Evolutionary conservation across 305 asterid species (phyloP).

Genomic region (Plantago coronopus): DNA sequence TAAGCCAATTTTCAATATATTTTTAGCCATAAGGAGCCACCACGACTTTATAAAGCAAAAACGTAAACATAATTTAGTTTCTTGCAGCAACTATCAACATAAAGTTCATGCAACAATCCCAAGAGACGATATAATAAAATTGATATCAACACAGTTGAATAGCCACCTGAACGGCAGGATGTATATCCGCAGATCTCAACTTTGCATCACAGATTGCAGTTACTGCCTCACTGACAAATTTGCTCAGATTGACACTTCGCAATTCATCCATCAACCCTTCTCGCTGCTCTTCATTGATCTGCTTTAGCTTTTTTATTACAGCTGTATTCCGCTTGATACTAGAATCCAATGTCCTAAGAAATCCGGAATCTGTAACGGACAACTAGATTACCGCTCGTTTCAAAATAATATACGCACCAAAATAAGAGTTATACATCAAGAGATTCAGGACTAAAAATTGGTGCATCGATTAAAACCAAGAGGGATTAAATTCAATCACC

Average conservation of each 20-base stretch:
- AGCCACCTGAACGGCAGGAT: conserved; percentile 91
- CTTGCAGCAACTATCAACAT: not conserved
- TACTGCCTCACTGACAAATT: conserved; percentile 98
- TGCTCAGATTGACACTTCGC: conserved; percentile 89
- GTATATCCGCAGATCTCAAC: conserved; percentile 88
- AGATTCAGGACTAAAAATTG: not conserved
- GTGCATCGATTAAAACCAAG: not conserved
- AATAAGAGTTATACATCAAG: not conserved
- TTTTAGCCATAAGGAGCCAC: conserved; percentile 12
- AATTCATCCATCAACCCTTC: conserved; percentile 94
- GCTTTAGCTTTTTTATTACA: conserved; percentile 92
- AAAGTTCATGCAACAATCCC: conserved; percentile 9
- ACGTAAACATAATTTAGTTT: not conserved
- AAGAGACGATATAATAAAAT: conserved; percentile 5
- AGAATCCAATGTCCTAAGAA: conserved; percentile 94
- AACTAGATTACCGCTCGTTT: conserved; percentile 22
- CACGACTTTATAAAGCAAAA: not conserved
- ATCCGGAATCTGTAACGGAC: conserved; percentile 63
- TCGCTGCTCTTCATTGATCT: conserved; percentile 90
- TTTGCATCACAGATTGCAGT: conserved; percentile 95
- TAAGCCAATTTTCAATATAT: not conserved
- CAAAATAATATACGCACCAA: conserved; percentile 6
- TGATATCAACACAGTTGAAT: conserved; percentile 18
- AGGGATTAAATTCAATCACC: no score
- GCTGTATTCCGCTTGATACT: conserved; percentile 98